Percentiles rank a stretch among this genome's conserved stretches.
Conservation (phyloP, 163 green algal species). For the Scenedesmus sp. region DNA sequence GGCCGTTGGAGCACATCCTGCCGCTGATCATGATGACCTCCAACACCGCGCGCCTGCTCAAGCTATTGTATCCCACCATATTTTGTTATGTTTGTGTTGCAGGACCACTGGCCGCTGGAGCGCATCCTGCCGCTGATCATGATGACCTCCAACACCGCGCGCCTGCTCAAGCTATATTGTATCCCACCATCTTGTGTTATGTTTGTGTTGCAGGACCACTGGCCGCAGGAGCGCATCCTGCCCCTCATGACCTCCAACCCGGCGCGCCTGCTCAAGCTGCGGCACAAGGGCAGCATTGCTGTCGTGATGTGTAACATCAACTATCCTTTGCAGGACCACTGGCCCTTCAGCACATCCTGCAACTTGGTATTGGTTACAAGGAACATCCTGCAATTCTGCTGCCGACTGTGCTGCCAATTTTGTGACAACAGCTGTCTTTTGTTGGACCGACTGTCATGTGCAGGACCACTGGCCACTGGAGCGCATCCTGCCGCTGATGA, state of each 20-base stretch:
- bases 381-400: not conserved
- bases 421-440: too few species aligned
- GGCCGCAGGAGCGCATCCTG: slow-evolving; percentile 36
- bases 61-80: too few species aligned
- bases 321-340: too few species aligned
- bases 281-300: slow-evolving; percentile 18
- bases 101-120: too few species aligned
- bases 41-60: too few species aligned
- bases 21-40: too few species aligned
- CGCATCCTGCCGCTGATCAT: not conserved
- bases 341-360: too few species aligned
- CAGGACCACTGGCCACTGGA: slow-evolving; percentile 43
- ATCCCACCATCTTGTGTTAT: too few species aligned
- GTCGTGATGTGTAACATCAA: not conserved
- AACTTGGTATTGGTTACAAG: not conserved
- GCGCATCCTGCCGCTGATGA: slow-evolving; percentile 40
- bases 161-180: too few species aligned
- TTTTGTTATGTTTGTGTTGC: not conserved
- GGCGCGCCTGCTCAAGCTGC: slow-evolving; percentile 33
- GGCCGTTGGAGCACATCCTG: not conserved
- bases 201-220: slow-evolving; percentile 21
- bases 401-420: too few species aligned
- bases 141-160: too few species aligned
- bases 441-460: not conserved
- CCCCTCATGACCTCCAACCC: slow-evolving; percentile 43